Conservation (phyloP, 1,284 basidiomycete species). For the Cryptococcus amylolentus region DNA sequence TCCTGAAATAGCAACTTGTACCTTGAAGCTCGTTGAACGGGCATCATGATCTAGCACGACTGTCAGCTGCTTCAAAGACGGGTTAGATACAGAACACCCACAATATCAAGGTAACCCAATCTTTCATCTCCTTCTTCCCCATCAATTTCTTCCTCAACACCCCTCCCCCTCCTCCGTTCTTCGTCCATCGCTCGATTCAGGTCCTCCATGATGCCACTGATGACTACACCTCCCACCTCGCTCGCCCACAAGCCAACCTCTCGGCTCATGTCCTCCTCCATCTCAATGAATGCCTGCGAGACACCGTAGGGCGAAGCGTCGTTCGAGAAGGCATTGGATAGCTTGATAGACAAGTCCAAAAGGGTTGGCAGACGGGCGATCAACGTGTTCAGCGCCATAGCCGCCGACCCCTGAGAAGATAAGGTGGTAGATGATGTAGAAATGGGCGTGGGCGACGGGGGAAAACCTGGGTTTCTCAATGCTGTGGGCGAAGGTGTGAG, state of each 20-base stretch:
- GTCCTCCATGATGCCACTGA: slow-evolving; percentile 15
- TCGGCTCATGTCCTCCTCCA: slow-evolving; percentile 20
- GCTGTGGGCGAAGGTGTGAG: background rate
- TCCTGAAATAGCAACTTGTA: slow-evolving; percentile 32
- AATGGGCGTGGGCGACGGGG: background rate
- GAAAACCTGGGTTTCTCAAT: background rate
- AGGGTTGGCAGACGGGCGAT: background rate
- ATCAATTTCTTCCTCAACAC: slow-evolving; percentile 1
- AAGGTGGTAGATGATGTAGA: background rate
- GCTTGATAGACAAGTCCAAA: slow-evolving; percentile 15
- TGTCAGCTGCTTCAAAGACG: background rate
- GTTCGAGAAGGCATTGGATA: slow-evolving; percentile 30
- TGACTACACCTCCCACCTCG: slow-evolving; percentile 23
- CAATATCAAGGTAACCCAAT: slow-evolving; percentile 26
- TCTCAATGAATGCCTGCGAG: slow-evolving; percentile 23
- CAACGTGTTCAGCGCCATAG: background rate
- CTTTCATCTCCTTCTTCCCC: slow-evolving; percentile 13
- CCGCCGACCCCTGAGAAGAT: background rate
- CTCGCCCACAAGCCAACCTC: slow-evolving; percentile 29
- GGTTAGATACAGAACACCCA: slow-evolving; percentile 5
- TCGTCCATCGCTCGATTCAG: slow-evolving; percentile 11
- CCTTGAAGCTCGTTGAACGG: slow-evolving; percentile 28
- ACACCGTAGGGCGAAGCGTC: slow-evolving; percentile 31
- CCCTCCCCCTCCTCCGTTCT: slow-evolving; percentile 3
- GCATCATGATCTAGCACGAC: slow-evolving; percentile 23